Evolutionary conservation across 2,329 filamentous ascomycete species (phyloP).

Genomic region (Fusarium redolens): DNA sequence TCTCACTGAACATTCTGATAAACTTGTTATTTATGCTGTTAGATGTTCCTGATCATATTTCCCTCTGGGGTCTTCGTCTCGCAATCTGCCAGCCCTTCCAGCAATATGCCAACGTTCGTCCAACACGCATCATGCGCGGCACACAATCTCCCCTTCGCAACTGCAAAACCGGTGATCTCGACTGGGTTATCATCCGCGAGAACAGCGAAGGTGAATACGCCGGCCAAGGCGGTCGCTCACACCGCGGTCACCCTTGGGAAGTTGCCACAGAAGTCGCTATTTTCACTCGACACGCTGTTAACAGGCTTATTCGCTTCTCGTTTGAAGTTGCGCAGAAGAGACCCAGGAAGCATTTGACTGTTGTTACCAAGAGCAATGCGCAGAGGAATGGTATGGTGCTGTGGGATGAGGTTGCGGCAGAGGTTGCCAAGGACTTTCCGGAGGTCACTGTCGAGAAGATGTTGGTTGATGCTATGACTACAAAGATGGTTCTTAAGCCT

Average conservation of each 20-base stretch:
- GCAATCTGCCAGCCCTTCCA: slow-evolving; percentile 73
- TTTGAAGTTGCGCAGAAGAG: slow-evolving; percentile 69
- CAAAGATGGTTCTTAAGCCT: slow-evolving; percentile 71
- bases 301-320: slow-evolving; percentile 71
- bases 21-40: neutral
- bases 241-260: slow-evolving; percentile 69
- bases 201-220: slow-evolving; percentile 76
- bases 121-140: slow-evolving; percentile 69
- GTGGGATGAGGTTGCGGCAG: slow-evolving; percentile 71
- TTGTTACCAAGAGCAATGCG: slow-evolving; percentile 75
- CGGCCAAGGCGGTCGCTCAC: slow-evolving; percentile 71
- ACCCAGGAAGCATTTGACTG: slow-evolving; percentile 67
- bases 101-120: slow-evolving; percentile 75
- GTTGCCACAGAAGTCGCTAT: slow-evolving; percentile 71
- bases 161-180: slow-evolving; percentile 64
- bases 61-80: slow-evolving; percentile 72
- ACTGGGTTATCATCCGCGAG: slow-evolving; percentile 75
- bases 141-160: slow-evolving; percentile 67
- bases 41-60: slow-evolving; percentile 74
- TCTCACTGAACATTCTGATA: neutral
- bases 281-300: slow-evolving; percentile 69
- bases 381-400: slow-evolving; percentile 75
- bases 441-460: slow-evolving; percentile 73
- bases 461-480: slow-evolving; percentile 75
- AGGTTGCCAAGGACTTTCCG: slow-evolving; percentile 67